Percentiles rank a stretch among this genome's conserved stretches.
Evolutionary conservation across 2,329 filamentous ascomycete species (phyloP).

Genomic region (Neopestalotiopsis sp.): DNA sequence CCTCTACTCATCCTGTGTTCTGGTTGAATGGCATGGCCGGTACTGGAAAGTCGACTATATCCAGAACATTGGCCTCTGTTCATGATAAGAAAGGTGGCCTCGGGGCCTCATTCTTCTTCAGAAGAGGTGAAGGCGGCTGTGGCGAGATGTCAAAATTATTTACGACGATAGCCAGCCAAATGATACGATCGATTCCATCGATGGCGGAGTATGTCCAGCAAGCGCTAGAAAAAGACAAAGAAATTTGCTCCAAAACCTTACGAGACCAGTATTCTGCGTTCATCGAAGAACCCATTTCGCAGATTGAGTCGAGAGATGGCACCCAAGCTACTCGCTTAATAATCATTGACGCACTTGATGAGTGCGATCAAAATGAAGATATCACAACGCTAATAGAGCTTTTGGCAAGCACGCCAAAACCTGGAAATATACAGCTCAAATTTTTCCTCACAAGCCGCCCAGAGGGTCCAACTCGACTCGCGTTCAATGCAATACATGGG

Average conservation of each 20-base stretch:
- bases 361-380: constrained; percentile 38
- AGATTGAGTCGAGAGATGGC: background rate
- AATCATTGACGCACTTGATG: constrained; percentile 42
- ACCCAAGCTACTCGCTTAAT: constrained; percentile 23
- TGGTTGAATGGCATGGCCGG: constrained; percentile 16
- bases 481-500: constrained; percentile 36
- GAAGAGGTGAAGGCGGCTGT: no score
- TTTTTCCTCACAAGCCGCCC: constrained; percentile 49
- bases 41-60: constrained; percentile 5
- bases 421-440: constrained; percentile 28
- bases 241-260: constrained; percentile 31
- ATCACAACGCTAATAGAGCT: constrained; percentile 35
- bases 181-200: constrained; percentile 33
- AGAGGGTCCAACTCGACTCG: constrained; percentile 41
- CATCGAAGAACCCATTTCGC: constrained; percentile 38
- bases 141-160: constrained; percentile 42
- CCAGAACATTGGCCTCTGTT: background rate
- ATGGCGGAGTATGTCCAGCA: constrained; percentile 32
- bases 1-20: background rate
- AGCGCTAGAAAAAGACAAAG: constrained; percentile 26
- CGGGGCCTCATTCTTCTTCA: no score
- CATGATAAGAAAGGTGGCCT: background rate
- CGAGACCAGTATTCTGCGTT: constrained; percentile 46
- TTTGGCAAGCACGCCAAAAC: constrained; percentile 23
- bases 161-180: constrained; percentile 42